Base-by-base conservation (phyloP, 768 basidiomycete genomes). In the Kwoniella newhampshirensis region DNA sequence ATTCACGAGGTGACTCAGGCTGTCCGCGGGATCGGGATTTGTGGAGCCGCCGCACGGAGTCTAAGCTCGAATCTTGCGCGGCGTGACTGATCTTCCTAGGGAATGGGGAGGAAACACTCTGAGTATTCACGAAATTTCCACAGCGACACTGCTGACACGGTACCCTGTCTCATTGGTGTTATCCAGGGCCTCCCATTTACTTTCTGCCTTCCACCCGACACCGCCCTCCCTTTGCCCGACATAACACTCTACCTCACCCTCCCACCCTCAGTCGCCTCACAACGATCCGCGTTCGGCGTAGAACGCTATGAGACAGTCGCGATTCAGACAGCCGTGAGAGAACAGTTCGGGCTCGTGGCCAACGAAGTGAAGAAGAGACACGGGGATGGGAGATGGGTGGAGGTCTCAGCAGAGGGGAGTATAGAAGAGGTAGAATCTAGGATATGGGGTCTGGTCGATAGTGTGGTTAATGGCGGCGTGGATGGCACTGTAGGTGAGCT, bases 191-290 rank as follows among this genome's bases (percentile, higher is more conserved):
- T 94, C 46, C 79, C 86, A 0, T 87, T 86, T 63, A 81, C 83
- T 15, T 99, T 90, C 89, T 94, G 92, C 74, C 81, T 84, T 46
- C 79, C 85, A 1, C 92, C 93, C 4, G 94, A 99, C 63, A 78
- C 85, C n/a, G 83, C 84, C 7, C 85, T 99, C 17, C 96, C 93
- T 9, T 81, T 86, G 0, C 94, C 94, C 0, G 96, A 98, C 73
- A 75, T 94, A 36, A 86, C 86, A 0, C 67, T 97, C 41, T 96
- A 94, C 79, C 84, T 99, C 57, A 85, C 91, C 64, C 81, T 98
- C 59, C 77, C 84, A 0, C 86, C 89, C 0, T 85, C 85, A 37
- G 77, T 80, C 12, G 89, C 91, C 0, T 80, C 80, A 37, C 68
- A 75, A 41, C 83, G 94, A 13, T 87, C 86, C 0, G 89, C 88